A percentile compares a stretch with the other conserved stretches of the same genome.
Conservation (phyloP, 1,284 basidiomycete species). For the Cutaneotrichosporon arboriforme region DNA sequence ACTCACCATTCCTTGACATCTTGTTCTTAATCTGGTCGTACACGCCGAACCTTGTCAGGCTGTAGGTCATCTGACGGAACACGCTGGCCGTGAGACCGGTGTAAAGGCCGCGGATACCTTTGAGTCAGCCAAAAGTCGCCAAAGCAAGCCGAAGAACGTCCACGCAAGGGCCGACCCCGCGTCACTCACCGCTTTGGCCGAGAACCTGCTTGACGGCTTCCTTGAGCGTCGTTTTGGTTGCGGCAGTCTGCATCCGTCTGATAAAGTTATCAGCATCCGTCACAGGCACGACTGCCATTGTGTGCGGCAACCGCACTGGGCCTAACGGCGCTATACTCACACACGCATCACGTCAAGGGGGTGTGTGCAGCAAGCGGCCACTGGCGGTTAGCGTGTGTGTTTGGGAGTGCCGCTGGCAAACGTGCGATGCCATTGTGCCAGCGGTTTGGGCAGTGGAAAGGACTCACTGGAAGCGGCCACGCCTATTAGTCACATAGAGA, state of each 20-base stretch:
- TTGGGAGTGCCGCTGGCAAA: too few relatives aligned
- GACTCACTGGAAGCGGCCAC: slow-evolving; percentile 67
- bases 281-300: not conserved
- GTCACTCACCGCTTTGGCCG: slow-evolving; percentile 33
- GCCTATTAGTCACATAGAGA: not conserved
- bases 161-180: too few relatives aligned
- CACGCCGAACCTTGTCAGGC: slow-evolving; percentile 43
- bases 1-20: slow-evolving; percentile 32
- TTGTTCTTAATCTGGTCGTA: slow-evolving; percentile 42
- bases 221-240: slow-evolving; percentile 30
- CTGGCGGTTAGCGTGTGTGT: slow-evolving; percentile 46
- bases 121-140: not conserved
- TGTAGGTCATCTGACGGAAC: slow-evolving; percentile 47
- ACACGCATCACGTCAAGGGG: slow-evolving; percentile 82
- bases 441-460: not conserved
- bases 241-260: slow-evolving; percentile 46
- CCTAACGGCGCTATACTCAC: slow-evolving; percentile 49
- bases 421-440: not conserved
- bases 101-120: slow-evolving; percentile 46
- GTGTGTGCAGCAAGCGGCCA: slow-evolving; percentile 80
- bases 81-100: slow-evolving; percentile 46
- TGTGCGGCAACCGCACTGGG: too few relatives aligned
- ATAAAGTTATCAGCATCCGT: not conserved
- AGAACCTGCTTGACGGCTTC: slow-evolving; percentile 29
- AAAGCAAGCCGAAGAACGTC: too few relatives aligned